Evolutionary conservation across 176 grass and related monocot species (phyloP).

Genomic region (Paspalum vaginatum): DNA sequence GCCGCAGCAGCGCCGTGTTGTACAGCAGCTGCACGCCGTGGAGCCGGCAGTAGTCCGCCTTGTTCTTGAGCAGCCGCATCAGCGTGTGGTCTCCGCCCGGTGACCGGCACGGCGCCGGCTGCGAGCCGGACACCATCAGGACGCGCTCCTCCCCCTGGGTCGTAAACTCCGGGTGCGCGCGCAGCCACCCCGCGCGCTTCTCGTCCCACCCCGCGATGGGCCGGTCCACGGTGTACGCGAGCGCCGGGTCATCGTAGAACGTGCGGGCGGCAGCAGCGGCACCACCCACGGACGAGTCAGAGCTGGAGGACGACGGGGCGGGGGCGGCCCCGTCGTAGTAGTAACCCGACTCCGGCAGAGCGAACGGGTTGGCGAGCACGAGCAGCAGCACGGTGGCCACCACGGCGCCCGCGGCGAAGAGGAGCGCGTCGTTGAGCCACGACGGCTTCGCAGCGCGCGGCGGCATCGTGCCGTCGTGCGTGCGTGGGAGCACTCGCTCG

Average conservation of each 20-base stretch:
- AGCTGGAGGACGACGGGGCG: neutral
- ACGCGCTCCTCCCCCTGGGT: constrained; percentile 40
- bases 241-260: constrained; percentile 81
- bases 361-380: constrained; percentile 52
- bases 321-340: neutral
- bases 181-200: constrained; percentile 69
- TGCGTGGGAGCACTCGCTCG: neutral
- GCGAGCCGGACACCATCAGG: constrained; percentile 86
- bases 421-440: constrained; percentile 48
- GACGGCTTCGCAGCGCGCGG: constrained; percentile 34
- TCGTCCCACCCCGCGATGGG: constrained; percentile 69
- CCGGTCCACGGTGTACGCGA: constrained; percentile 72
- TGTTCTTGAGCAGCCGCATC: constrained; percentile 80
- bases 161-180: constrained; percentile 49
- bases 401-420: constrained; percentile 65
- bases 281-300: neutral
- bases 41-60: constrained; percentile 87
- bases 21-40: constrained; percentile 71
- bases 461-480: constrained; percentile 15
- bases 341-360: neutral
- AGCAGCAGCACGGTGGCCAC: constrained; percentile 51
- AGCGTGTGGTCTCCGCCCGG: constrained; percentile 68
- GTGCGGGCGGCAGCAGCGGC: constrained; percentile 8
- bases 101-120: constrained; percentile 66
- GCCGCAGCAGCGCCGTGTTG: constrained; percentile 75